Percentiles rank a stretch among this genome's conserved stretches.
Evolutionary conservation across 306 rosid genomes (phyloP).

Genomic region (Heteromeles arbutifolia): DNA sequence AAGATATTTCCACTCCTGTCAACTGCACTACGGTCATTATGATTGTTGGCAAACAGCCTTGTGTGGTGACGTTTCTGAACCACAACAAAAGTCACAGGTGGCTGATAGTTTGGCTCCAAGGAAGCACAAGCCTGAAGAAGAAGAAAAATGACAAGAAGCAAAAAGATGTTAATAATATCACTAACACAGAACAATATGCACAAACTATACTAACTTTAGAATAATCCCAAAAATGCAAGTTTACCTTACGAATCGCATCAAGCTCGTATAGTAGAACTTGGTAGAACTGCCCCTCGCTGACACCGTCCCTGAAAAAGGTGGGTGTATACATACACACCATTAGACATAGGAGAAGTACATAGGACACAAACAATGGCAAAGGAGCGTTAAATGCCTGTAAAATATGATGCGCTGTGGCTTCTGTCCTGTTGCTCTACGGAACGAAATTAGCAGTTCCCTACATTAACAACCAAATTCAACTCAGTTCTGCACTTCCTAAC

Average conservation of each 20-base stretch:
- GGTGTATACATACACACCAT: not conserved
- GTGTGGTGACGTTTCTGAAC: slow-evolving; percentile 98
- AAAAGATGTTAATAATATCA: not conserved
- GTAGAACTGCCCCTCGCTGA: slow-evolving; percentile 92
- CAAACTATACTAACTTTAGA: not conserved
- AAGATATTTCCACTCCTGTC: slow-evolving; percentile 91
- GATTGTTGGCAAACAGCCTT: slow-evolving; percentile 79
- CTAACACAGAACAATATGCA: not conserved
- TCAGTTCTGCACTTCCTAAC: not conserved
- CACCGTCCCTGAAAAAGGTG: slow-evolving; percentile 72
- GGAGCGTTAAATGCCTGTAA: slow-evolving; percentile 45
- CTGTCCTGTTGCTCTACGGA: slow-evolving; percentile 92
- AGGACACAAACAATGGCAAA: not conserved
- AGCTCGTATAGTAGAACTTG: slow-evolving; percentile 89
- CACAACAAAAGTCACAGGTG: slow-evolving; percentile 94
- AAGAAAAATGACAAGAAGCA: not conserved
- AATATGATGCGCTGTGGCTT: slow-evolving; percentile 94
- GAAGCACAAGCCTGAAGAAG: slow-evolving; percentile 78
- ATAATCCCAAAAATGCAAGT: not conserved
- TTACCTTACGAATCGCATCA: slow-evolving; percentile 89
- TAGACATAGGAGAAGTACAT: not conserved
- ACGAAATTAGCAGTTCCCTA: slow-evolving; percentile 93
- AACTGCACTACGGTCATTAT: slow-evolving; percentile 48
- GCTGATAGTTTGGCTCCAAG: slow-evolving; percentile 89
- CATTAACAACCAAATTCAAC: not conserved